phyloP scores from a whole-genome alignment of 1,284 basidiomycete species.

The Puccinia horiana region DNA sequence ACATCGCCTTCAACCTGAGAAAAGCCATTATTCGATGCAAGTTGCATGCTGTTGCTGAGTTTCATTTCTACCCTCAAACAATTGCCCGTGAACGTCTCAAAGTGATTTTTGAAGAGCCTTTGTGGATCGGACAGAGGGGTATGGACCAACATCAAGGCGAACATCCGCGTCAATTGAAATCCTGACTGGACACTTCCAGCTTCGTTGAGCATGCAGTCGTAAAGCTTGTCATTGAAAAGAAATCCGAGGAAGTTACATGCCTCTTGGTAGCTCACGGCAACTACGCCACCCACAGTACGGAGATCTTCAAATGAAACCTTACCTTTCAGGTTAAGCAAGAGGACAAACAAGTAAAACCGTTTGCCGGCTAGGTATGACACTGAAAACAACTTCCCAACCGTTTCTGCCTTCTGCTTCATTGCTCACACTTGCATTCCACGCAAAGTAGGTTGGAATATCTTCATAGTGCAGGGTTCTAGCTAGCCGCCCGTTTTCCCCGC shows the following conservation, averaged over 20 bases:
- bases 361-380: background rate
- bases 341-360: background rate
- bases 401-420: too few relatives aligned
- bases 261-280: background rate
- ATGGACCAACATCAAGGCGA: background rate
- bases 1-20: too few relatives aligned
- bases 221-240: background rate
- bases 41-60: background rate
- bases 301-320: background rate
- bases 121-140: background rate
- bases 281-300: background rate
- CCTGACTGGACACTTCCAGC: slow-evolving; percentile 60
- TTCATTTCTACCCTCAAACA: background rate
- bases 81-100: background rate
- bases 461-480: too few relatives aligned
- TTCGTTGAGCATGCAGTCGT: background rate
- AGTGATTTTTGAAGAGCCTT: background rate
- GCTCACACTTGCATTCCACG: too few relatives aligned
- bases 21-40: too few relatives aligned
- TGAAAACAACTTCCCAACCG: background rate
- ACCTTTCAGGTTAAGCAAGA: background rate
- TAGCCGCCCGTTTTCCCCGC: too few relatives aligned
- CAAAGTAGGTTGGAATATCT: too few relatives aligned
- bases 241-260: background rate
- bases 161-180: slow-evolving; percentile 57